phyloP scores from a whole-genome alignment of 2,329 filamentous ascomycete species.

The Emmonsiellopsis sp. region DNA sequence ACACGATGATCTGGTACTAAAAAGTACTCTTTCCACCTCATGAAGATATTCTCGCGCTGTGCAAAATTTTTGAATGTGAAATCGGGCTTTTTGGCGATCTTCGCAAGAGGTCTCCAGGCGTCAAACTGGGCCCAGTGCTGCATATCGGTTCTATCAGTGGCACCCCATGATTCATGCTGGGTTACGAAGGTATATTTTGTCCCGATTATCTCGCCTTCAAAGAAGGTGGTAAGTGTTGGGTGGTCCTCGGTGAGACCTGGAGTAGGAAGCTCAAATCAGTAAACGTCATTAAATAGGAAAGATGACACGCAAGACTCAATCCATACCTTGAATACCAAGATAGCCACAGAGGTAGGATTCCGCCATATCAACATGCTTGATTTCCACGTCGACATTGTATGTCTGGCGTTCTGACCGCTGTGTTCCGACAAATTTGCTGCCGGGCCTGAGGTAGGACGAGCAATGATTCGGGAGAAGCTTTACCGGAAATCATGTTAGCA shows the following conservation, averaged over 20 bases:
- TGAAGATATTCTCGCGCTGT: conserved; percentile 84
- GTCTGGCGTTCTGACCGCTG: conserved; percentile 88
- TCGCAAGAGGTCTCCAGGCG: conserved; percentile 69
- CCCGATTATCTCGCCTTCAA: conserved; percentile 96
- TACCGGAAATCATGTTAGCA: conserved; percentile 11
- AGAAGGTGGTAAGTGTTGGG: conserved; percentile 94
- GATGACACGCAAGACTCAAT: not conserved
- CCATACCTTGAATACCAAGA: conserved; percentile 80
- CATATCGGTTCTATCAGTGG: conserved; percentile 80
- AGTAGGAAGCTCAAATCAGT: not conserved
- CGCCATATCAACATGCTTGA: conserved; percentile 89
- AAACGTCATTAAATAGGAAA: conserved; percentile 2
- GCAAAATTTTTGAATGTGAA: conserved; percentile 59
- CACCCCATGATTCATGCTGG: conserved; percentile 81
- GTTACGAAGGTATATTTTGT: conserved; percentile 92
- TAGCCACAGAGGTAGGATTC: conserved; percentile 95
- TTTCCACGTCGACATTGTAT: conserved; percentile 93
- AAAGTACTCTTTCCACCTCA: conserved; percentile 99
- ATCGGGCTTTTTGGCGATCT: conserved; percentile 49
- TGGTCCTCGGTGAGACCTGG: conserved; percentile 88
- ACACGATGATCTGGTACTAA: conserved; percentile 91
- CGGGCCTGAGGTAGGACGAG: conserved; percentile 76
- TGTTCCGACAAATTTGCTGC: conserved; percentile 79
- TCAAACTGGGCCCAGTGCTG: conserved; percentile 88
- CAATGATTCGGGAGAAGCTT: conserved; percentile 69